phyloP scores from a whole-genome alignment of 352 stramenopile species.

The Stramenopiles sp. region DNA sequence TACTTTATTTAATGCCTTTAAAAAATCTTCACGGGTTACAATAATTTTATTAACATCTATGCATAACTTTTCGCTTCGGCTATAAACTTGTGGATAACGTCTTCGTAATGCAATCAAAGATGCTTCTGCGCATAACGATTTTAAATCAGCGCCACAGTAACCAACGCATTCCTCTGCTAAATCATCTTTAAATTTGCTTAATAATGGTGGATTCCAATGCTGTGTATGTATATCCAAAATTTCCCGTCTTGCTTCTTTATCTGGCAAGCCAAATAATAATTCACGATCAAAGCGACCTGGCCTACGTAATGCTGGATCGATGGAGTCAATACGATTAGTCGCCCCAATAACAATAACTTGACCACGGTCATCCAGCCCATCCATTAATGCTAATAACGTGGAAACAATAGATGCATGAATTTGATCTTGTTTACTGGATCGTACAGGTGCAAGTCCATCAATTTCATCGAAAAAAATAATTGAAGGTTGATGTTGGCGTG shows the following conservation, averaged over 20 bases:
- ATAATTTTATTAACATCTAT: constrained; percentile 85
- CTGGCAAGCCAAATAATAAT: constrained; percentile 84
- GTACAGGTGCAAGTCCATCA: constrained; percentile 89
- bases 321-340: constrained; percentile 94
- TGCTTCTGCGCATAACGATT: constrained; percentile 89
- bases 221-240: too few relatives aligned
- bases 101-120: constrained; percentile 98
- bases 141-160: constrained; percentile 98
- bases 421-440: constrained; percentile 87
- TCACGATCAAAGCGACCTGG: constrained; percentile 93
- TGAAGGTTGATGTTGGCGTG: constrained; percentile 95
- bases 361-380: constrained; percentile 61
- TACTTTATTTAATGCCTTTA: constrained; percentile 60
- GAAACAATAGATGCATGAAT: constrained; percentile 96
- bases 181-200: constrained; percentile 84
- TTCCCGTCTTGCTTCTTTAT: constrained; percentile 64
- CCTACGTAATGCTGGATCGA: constrained; percentile 88
- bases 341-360: constrained; percentile 96
- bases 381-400: constrained; percentile 96
- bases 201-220: neutral
- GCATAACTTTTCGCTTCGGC: constrained; percentile 95
- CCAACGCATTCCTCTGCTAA: constrained; percentile 95
- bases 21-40: constrained; percentile 93
- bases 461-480: constrained; percentile 99
- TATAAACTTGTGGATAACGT: constrained; percentile 97